phyloP scores from a whole-genome alignment of 768 basidiomycete genomes.

The Amanita rubescens region DNA sequence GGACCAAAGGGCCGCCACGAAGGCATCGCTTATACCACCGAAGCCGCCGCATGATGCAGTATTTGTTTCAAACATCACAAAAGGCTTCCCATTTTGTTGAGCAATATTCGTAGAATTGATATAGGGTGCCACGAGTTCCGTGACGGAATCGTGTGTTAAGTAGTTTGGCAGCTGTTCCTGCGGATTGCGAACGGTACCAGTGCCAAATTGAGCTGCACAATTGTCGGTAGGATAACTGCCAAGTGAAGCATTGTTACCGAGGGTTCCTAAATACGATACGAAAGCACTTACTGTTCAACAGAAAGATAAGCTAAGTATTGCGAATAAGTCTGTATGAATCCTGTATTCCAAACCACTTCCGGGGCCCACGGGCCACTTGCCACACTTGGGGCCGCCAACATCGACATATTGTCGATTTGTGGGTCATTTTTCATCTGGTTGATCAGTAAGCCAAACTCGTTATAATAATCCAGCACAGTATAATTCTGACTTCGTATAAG shows the following conservation, averaged over 20 bases:
- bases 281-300: conserved; percentile 47
- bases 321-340: conserved; percentile 38
- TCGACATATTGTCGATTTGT: conserved; percentile 26
- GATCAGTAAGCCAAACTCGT: conserved; percentile 46
- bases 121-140: conserved; percentile 43
- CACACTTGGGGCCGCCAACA: conserved; percentile 55
- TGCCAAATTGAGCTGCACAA: conserved; percentile 44
- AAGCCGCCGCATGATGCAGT: conserved; percentile 67
- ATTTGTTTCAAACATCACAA: conserved; percentile 69
- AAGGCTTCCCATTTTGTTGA: conserved; percentile 31
- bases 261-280: conserved; percentile 8
- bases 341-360: conserved; percentile 46
- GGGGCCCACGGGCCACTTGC: conserved; percentile 45
- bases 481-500: background rate
- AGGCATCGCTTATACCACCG: conserved; percentile 52
- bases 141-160: conserved; percentile 53
- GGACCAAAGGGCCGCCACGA: conserved; percentile 58
- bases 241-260: conserved; percentile 12
- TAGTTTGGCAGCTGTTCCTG: conserved; percentile 50
- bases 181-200: conserved; percentile 32
- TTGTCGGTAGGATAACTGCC: conserved; percentile 56
- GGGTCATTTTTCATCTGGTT: conserved; percentile 34
- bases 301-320: conserved; percentile 36
- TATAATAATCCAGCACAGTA: conserved; percentile 32
- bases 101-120: conserved; percentile 41